Conservation (phyloP, 768 basidiomycete species). For the Xanthoconium purpureum region DNA sequence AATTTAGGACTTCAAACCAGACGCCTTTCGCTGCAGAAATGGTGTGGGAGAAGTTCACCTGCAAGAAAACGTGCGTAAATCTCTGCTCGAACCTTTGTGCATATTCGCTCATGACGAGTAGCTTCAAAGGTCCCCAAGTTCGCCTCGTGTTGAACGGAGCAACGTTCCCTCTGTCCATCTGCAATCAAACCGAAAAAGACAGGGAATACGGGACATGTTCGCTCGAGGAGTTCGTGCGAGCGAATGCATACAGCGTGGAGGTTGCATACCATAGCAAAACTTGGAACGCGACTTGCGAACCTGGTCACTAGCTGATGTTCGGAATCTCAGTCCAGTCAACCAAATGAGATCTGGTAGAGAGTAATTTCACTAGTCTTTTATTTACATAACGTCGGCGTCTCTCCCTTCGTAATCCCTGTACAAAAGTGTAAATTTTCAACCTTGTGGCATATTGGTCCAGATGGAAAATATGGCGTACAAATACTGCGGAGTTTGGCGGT, state of each 20-base stretch:
- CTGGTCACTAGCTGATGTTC: neutral
- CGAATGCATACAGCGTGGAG: conserved; percentile 23
- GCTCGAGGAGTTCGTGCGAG: conserved; percentile 31
- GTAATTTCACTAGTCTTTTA: no score
- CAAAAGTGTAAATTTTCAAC: no score
- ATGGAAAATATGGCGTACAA: no score
- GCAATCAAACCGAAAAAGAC: conserved; percentile 28
- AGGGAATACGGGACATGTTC: conserved; percentile 37
- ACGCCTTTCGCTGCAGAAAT: conserved; percentile 42
- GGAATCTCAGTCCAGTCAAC: no score
- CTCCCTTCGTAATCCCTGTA: no score
- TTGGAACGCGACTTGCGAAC: conserved; percentile 40
- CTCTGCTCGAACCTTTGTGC: neutral
- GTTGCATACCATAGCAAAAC: conserved; percentile 30
- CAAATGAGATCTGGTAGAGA: no score
- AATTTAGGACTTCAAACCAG: conserved; percentile 36
- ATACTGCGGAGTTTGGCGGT: no score
- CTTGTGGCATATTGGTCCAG: no score
- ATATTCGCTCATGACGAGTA: conserved; percentile 10
- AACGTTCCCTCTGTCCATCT: conserved; percentile 37
- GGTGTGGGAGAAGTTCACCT: conserved; percentile 43
- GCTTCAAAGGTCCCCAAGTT: conserved; percentile 36
- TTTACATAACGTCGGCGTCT: no score
- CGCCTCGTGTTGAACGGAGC: conserved; percentile 40
- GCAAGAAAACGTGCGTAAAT: conserved; percentile 31